phyloP scores from a whole-genome alignment of 2,329 filamentous ascomycete genomes.

The Fusarium sp. region DNA sequence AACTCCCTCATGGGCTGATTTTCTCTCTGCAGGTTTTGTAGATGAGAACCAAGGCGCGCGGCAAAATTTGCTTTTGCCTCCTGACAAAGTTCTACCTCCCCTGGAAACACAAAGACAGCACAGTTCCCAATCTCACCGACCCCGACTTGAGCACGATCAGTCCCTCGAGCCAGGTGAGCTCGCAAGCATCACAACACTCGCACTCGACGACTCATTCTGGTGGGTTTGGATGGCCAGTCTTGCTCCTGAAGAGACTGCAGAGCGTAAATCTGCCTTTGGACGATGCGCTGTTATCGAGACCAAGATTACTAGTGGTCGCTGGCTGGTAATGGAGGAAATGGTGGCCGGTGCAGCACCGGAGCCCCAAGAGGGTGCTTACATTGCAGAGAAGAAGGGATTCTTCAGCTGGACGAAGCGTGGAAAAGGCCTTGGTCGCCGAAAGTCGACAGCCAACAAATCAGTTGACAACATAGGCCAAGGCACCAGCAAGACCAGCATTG shows the following conservation, averaged over 20 bases:
- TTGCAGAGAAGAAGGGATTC: slow-evolving; percentile 94
- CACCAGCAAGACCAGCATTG: slow-evolving; percentile 85
- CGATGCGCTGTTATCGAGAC: slow-evolving; percentile 94
- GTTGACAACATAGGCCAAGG: slow-evolving; percentile 59
- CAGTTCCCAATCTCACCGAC: slow-evolving; percentile 86
- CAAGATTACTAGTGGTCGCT: slow-evolving; percentile 80
- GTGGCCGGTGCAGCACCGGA: slow-evolving; percentile 91
- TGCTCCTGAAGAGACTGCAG: slow-evolving; percentile 85
- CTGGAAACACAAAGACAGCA: slow-evolving; percentile 79
- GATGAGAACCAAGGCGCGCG: slow-evolving; percentile 73
- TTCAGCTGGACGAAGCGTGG: slow-evolving; percentile 86
- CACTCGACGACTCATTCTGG: slow-evolving; percentile 97
- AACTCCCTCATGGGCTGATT: slow-evolving; percentile 98
- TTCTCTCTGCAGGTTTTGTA: slow-evolving; percentile 91
- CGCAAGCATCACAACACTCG: slow-evolving; percentile 86
- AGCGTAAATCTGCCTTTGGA: slow-evolving; percentile 92
- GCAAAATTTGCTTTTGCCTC: slow-evolving; percentile 81
- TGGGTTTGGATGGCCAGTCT: slow-evolving; percentile 99
- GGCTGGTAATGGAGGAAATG: slow-evolving; percentile 96
- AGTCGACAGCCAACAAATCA: slow-evolving; percentile 73
- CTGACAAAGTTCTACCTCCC: slow-evolving; percentile 89
- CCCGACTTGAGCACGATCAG: slow-evolving; percentile 74
- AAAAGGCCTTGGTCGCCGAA: slow-evolving; percentile 72
- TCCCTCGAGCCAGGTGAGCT: slow-evolving; percentile 90
- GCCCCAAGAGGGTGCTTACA: slow-evolving; percentile 85